Evolutionary conservation across 805 yeast species (phyloP).

Genomic region (Candida alai): DNA sequence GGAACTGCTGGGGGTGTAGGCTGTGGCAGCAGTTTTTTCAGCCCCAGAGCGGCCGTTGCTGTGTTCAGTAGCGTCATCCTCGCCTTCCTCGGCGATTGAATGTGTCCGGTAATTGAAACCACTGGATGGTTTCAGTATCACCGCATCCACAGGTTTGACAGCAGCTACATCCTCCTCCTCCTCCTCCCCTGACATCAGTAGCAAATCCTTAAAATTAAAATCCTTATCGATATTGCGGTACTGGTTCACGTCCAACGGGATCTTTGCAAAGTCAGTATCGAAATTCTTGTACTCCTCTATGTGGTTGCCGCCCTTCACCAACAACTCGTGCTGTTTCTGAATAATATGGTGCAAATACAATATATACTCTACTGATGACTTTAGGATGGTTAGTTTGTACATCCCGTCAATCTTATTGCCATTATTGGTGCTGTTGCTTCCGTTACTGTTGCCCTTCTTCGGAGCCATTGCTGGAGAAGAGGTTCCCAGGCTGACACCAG

Average conservation of each 20-base stretch:
- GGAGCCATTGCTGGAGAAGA: slow-evolving; percentile 4
- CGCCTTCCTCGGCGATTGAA: slow-evolving; percentile 7
- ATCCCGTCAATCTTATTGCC: slow-evolving; percentile 53
- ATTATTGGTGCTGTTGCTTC: slow-evolving; percentile 14
- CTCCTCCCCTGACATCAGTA: no score
- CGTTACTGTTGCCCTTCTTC: slow-evolving; percentile 1
- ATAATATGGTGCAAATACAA: slow-evolving; percentile 62
- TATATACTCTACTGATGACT: slow-evolving; percentile 80
- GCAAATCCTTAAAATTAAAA: slow-evolving; percentile 43
- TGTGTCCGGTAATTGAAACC: slow-evolving; percentile 2
- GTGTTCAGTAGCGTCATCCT: slow-evolving; percentile 1
- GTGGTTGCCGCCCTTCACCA: slow-evolving; percentile 18
- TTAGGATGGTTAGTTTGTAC: slow-evolving; percentile 77
- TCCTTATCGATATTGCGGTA: slow-evolving; percentile 59
- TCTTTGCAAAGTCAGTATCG: slow-evolving; percentile 46
- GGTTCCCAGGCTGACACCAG: slow-evolving; percentile 24
- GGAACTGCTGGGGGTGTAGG: not conserved
- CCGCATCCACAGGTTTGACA: no score
- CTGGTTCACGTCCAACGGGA: slow-evolving; percentile 55
- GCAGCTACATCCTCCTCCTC: slow-evolving; percentile 9
- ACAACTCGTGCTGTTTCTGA: slow-evolving; percentile 45
- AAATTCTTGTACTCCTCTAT: slow-evolving; percentile 30
- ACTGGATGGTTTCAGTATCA: no score
- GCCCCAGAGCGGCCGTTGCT: slow-evolving; percentile 5
- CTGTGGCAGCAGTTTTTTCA: not conserved